Evolutionary conservation across 2,329 filamentous ascomycete species (phyloP).

Genomic region (Paraphaeosphaeria minitans): DNA sequence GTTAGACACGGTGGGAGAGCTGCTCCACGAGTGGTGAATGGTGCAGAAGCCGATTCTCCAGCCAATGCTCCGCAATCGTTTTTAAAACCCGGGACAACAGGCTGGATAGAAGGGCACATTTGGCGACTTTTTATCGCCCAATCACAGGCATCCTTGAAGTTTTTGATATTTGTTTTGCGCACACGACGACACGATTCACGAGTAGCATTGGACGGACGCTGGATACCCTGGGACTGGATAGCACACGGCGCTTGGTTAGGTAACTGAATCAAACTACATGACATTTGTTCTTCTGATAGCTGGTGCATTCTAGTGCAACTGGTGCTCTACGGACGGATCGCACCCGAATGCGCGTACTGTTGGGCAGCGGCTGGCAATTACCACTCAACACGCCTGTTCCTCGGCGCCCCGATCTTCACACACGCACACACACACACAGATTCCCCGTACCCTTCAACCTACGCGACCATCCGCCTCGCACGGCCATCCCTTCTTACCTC

Average conservation of each 20-base stretch:
- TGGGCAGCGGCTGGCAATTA: not conserved
- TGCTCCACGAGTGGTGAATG: slow-evolving; percentile 21
- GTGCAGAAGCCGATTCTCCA: not conserved
- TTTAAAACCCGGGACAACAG: slow-evolving; percentile 4
- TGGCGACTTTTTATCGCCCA: not conserved
- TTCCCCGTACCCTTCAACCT: no score
- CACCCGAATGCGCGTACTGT: not conserved
- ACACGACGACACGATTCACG: slow-evolving; percentile 7
- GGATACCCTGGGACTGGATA: slow-evolving; percentile 9
- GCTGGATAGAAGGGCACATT: not conserved
- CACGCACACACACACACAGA: not conserved
- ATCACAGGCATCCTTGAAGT: not conserved
- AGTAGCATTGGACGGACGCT: not conserved
- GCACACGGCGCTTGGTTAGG: not conserved
- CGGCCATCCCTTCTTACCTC: not conserved
- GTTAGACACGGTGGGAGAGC: slow-evolving; percentile 21
- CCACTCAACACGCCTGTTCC: not conserved
- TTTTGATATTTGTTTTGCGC: not conserved
- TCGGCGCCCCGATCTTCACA: not conserved
- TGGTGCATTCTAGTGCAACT: not conserved
- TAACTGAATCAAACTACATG: not conserved
- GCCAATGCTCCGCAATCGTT: not conserved
- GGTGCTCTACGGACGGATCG: not conserved
- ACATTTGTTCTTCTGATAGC: not conserved
- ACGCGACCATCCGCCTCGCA: no score